Percentiles rank a stretch among this genome's conserved stretches.
Conservation (phyloP, 108 stramenopile genomes). For the Chaetoceros tenuissimus region DNA sequence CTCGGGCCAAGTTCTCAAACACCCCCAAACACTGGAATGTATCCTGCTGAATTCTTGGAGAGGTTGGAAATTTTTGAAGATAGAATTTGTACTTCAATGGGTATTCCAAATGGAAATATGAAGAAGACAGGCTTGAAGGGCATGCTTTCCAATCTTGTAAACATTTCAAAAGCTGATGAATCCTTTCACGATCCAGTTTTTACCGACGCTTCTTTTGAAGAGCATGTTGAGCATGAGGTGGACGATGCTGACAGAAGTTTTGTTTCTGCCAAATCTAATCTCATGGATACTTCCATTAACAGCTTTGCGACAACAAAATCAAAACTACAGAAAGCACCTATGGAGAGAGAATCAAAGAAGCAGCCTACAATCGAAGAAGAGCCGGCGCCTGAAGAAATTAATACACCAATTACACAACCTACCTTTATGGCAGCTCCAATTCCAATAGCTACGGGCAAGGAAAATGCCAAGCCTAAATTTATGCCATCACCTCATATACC, state of each 20-base stretch:
- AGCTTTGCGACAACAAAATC: neutral
- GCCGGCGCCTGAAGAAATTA: neutral
- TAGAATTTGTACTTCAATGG: slow-evolving; percentile 4
- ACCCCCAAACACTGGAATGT: neutral
- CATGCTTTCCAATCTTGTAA: too few species aligned
- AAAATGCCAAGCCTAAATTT: too few species aligned
- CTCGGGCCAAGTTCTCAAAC: neutral
- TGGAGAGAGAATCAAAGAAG: neutral
- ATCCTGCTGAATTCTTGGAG: slow-evolving; percentile 7
- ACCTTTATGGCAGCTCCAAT: neutral
- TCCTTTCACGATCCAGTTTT: neutral
- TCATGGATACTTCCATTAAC: slow-evolving; percentile 12
- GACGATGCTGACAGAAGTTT: slow-evolving; percentile 14
- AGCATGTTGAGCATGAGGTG: neutral
- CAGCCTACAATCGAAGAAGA: neutral
- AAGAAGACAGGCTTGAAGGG: neutral
- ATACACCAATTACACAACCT: neutral
- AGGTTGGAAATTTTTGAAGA: slow-evolving; percentile 10
- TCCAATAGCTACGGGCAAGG: neutral
- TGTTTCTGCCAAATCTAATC: slow-evolving; percentile 22
- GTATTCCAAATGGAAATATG: neutral
- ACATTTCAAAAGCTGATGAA: too few species aligned
- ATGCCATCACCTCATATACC: neutral
- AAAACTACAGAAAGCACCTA: neutral
- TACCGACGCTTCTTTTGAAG: neutral